These are phyloP conservation scores for Backusella tuberculispora DNA, from an alignment of 192 early-diverging fungal species.

Conservation along the genomic window DNA sequence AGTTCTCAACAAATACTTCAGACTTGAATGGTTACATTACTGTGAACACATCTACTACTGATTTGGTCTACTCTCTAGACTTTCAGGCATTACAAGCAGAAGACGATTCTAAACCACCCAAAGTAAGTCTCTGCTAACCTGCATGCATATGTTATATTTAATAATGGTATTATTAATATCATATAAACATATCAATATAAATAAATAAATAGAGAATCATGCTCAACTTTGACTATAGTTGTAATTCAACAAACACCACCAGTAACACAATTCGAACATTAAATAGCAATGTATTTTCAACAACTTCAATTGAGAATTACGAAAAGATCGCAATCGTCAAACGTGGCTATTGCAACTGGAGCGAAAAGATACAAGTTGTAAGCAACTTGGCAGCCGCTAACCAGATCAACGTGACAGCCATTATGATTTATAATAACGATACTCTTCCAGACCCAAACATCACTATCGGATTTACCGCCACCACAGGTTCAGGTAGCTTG, in stretches of 20 bases:
- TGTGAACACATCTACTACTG: neutral
- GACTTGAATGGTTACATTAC: neutral
- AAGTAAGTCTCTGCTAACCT: neutral
- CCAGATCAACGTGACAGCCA: slow-evolving; percentile 23
- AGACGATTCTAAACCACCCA: slow-evolving; percentile 1
- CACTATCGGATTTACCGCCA: neutral
- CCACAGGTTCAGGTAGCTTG: neutral
- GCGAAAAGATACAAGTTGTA: slow-evolving; percentile 25
- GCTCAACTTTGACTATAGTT: slow-evolving; percentile 23
- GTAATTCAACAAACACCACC: slow-evolving; percentile 19
- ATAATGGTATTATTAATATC: neutral
- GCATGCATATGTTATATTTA: neutral
- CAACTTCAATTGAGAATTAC: neutral
- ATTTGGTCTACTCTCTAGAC: slow-evolving; percentile 13
- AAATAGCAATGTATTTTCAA: slow-evolving; percentile 2
- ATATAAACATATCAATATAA: neutral
- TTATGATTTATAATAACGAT: slow-evolving; percentile 31
- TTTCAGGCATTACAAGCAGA: slow-evolving; percentile 15
- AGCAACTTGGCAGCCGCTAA: neutral
- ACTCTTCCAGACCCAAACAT: neutral
- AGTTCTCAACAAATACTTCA: neutral
- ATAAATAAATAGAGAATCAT: slow-evolving; percentile 2
- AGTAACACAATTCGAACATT: slow-evolving; percentile 7
- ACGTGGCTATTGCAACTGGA: slow-evolving; percentile 34
- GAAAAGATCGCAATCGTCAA: slow-evolving; percentile 31